A percentile compares a stretch with the other conserved stretches of the same genome.
phyloP scores from a whole-genome alignment of 2,329 filamentous ascomycete species.

The Xylogone sp. region DNA sequence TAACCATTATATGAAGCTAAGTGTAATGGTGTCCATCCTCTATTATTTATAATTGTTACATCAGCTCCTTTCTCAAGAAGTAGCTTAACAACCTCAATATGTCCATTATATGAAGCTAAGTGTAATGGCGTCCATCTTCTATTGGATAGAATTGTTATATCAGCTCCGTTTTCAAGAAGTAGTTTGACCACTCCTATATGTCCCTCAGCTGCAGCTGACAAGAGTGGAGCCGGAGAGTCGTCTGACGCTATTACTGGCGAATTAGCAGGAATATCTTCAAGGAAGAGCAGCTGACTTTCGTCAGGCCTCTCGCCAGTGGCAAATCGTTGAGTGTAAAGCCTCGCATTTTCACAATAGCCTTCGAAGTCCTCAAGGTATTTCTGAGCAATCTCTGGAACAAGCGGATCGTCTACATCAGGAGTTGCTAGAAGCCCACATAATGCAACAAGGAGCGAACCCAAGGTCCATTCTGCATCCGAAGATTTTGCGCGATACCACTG shows the following conservation, averaged over 20 bases:
- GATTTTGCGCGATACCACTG: constrained; percentile 8
- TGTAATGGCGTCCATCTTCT: no score
- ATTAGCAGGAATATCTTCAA: not conserved
- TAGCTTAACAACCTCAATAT: no score
- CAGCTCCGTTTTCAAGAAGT: constrained; percentile 4
- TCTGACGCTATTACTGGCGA: no score
- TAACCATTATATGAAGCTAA: no score
- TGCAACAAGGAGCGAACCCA: constrained; percentile 15
- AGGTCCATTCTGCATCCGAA: constrained; percentile 1
- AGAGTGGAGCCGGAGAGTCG: constrained; percentile 3
- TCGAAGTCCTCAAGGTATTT: constrained; percentile 13
- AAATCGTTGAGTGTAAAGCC: constrained; percentile 17
- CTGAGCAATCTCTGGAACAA: constrained; percentile 19
- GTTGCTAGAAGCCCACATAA: constrained; percentile 16
- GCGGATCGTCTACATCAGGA: constrained; percentile 16
- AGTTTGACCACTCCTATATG: constrained; percentile 4
- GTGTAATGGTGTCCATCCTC: no score
- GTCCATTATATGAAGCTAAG: no score
- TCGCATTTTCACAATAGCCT: constrained; percentile 10
- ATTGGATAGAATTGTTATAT: no score
- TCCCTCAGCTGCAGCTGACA: constrained; percentile 3
- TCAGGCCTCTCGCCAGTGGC: not conserved
- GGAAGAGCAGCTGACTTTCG: not conserved
- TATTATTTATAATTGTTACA: no score
- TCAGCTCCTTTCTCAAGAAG: no score